Evolutionary conservation across 768 basidiomycete species (phyloP), one percentile per base, ranked within the genome.

Genomic region (Dioszegia aurantiaca): DNA sequence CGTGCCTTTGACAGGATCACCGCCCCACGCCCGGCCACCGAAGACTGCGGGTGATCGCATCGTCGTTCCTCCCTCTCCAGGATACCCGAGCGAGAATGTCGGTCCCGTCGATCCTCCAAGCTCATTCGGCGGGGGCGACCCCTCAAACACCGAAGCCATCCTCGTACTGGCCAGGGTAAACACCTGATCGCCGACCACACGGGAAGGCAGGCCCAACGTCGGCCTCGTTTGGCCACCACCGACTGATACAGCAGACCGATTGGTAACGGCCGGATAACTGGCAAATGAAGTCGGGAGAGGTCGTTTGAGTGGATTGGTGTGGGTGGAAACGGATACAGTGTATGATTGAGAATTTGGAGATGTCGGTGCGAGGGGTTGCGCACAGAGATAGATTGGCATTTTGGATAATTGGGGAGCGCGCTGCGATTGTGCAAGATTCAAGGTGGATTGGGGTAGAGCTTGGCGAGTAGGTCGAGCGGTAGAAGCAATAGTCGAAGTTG

Each of bases 191-290:
- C 36, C 36, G 10, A 68, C 42, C 16, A 65, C 44, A 12, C 67
- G 59, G 6, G 64, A 58, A n/a, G 67, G 67, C n/a, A 59, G 54
- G 37, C 67, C 67, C 12, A 69, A 31, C 5, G 59, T 56, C 1
- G 61, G 47, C 33, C 64, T 42, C 17, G 36, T 44, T 16, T 56
- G 30, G 26, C 30, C n/a, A 8, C 10, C 33, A 14, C 42, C 24
- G 30, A 31, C 44, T 39, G 45, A 41, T 23, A 43, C 12, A 21
- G 56, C 46, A 2, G 46, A 30, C 2, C 56, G 56, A 31, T 37
- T 19, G 9, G 56, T 19, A 31, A 39, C n/a, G 41, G 41, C 41
- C 4, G 49, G 39, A 28, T 54, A 46, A 24, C 41, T 11, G 14
- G 8, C 33, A 14, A 33, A 33, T 4, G 39, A 30, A 3, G 48